These are phyloP conservation scores for Forsythia suspensa DNA, from an alignment of 257 asterid genomes.

Conservation along the genomic window DNA sequence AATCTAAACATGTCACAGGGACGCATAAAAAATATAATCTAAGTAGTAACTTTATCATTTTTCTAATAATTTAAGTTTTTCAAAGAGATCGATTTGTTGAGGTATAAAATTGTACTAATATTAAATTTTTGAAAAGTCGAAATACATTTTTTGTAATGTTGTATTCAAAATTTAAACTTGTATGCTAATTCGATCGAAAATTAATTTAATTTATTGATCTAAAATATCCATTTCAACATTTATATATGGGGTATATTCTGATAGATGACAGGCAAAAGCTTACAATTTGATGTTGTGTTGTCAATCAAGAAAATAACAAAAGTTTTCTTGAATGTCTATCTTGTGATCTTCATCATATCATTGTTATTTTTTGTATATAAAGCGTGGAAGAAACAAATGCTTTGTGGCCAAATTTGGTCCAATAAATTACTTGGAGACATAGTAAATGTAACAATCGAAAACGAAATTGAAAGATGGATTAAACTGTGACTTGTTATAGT, in stretches of 20 bases:
- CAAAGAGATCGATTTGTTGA: too few relatives aligned
- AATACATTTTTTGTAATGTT: too few relatives aligned
- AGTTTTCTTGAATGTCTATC: neutral
- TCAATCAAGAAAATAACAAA: neutral
- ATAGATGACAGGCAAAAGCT: neutral
- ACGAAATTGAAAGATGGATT: neutral
- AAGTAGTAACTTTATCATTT: too few relatives aligned
- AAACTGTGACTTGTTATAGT: neutral
- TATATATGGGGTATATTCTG: neutral
- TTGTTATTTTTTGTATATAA: neutral
- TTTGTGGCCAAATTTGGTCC: constrained; percentile 11
- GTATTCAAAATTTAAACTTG: neutral
- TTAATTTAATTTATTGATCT: neutral
- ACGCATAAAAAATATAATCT: too few relatives aligned
- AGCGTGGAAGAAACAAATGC: constrained; percentile 29
- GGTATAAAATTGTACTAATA: too few relatives aligned
- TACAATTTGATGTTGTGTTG: neutral
- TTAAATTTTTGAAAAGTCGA: neutral
- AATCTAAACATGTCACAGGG: too few relatives aligned
- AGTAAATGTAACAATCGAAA: neutral
- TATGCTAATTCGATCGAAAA: too few relatives aligned
- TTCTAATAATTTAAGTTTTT: too few relatives aligned
- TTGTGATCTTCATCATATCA: neutral
- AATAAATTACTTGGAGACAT: neutral
- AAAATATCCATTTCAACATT: neutral